Base-by-base conservation (phyloP, 2,329 filamentous ascomycete genomes). In the Colletotrichum lupini region DNA sequence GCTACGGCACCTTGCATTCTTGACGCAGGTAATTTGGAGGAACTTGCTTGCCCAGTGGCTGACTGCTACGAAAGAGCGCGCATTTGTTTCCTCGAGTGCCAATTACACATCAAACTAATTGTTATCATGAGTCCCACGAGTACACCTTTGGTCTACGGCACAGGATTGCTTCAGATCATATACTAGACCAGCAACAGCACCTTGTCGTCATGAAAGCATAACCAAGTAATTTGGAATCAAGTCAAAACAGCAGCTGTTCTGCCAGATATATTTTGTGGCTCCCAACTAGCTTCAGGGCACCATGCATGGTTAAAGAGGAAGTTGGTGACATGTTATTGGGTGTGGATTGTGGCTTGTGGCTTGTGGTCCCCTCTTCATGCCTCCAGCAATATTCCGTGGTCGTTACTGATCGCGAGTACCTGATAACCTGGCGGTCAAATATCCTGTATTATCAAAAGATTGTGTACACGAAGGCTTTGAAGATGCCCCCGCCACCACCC, bases 1-100 rank as follows among this genome's bases (percentile, higher is more conserved):
- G 5, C 16, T 32, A 68, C 37, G 63, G 65, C 22, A 67, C 64
- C 68, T 61, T 69, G 37, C 37, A 67, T 67, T 55, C 57, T 52
- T 42, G 19, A 52, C 19, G 22, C 24, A 35, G 8, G 28, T 63
- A 63, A 63, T 62, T 14, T 37, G 28, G 57, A 62, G 49, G 37
- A 22, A 60, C 28, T 9, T 26, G n/a, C 32, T 53, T 46, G 14
- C 53, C 26, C 28, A 14, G 19, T 49, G 42, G 26, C 24, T 49
- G 30, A 67, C 37, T 53, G 37, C 42, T 46, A 56, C 28, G 8
- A 26, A 52, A 53, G 16, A 55, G 30, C 19, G 14, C 22, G 12
- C 2, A 26, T 53, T 9, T 26, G 4, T 19, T 26, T 16, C 5
- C 5, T 53, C 9, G n/a, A 37, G 19, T 5, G 24, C 3, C 52